These are phyloP conservation scores for Fimicolochytrium jonesii DNA, from an alignment of 192 early-diverging fungal genomes.

Conservation along the genomic window DNA sequence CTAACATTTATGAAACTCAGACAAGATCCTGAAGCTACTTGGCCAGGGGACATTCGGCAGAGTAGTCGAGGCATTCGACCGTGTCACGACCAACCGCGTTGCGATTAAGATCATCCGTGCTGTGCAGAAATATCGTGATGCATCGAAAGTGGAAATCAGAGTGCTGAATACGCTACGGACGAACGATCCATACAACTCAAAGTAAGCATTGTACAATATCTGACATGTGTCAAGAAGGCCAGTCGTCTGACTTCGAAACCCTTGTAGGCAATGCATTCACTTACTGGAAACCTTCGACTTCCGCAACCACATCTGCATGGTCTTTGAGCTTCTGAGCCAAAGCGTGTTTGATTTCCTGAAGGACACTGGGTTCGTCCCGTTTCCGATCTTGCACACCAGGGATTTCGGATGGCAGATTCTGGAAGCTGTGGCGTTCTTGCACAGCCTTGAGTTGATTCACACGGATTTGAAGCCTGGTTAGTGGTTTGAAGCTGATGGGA, in stretches of 20 bases:
- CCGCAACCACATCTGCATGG: constrained; percentile 95
- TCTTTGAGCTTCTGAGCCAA: constrained; percentile 85
- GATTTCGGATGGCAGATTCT: constrained; percentile 81
- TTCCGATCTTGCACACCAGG: constrained; percentile 80
- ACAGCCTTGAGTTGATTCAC: constrained; percentile 82
- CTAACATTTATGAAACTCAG: constrained; percentile 34
- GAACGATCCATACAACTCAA: constrained; percentile 73
- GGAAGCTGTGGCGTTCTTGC: constrained; percentile 85
- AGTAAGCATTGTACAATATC: too few species aligned
- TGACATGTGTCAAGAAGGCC: too few species aligned
- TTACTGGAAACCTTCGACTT: constrained; percentile 80
- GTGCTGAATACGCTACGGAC: constrained; percentile 77
- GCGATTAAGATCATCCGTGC: constrained; percentile 95
- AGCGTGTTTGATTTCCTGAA: constrained; percentile 97
- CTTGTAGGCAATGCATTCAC: constrained; percentile 86
- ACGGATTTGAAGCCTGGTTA: constrained; percentile 91
- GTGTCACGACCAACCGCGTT: constrained; percentile 19
- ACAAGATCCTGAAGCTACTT: constrained; percentile 76
- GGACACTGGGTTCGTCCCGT: constrained; percentile 82
- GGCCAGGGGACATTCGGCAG: constrained; percentile 99
- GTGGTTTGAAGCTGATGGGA: neutral
- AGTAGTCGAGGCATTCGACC: constrained; percentile 86
- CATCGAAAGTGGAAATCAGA: constrained; percentile 82
- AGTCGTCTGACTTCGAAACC: too few species aligned
- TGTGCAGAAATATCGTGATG: constrained; percentile 92